Conservation (phyloP, 768 basidiomycete genomes). For the Psilocybe sp. region DNA sequence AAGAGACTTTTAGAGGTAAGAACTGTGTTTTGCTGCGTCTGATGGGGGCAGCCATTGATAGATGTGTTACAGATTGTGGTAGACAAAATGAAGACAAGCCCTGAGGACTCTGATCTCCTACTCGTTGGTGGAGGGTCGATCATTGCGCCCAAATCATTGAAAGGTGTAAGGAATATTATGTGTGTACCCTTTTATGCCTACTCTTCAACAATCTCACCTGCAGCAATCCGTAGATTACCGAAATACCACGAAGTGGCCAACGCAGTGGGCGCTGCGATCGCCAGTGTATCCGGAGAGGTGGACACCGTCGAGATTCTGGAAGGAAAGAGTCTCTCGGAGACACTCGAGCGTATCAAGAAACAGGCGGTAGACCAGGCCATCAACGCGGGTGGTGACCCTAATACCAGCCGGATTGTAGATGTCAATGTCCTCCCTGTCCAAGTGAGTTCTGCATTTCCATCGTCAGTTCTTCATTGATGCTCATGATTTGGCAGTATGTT, state of each 20-base stretch:
- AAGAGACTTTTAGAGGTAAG: conserved; percentile 24
- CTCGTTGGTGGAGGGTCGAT: conserved; percentile 69
- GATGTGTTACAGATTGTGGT: conserved; percentile 43
- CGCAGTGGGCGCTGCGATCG: conserved; percentile 54
- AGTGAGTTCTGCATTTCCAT: conserved; percentile 23
- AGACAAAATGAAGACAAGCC: conserved; percentile 65
- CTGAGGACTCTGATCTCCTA: conserved; percentile 52
- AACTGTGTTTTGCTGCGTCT: background rate
- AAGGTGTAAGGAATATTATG: conserved; percentile 44
- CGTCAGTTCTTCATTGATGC: too few relatives aligned
- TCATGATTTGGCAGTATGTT: conserved; percentile 48
- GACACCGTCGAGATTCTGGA: conserved; percentile 43
- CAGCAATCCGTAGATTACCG: conserved; percentile 19
- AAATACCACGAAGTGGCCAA: conserved; percentile 51
- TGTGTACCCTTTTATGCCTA: conserved; percentile 6
- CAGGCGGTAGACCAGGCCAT: conserved; percentile 43
- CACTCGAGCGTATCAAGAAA: conserved; percentile 30
- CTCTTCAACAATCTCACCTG: background rate
- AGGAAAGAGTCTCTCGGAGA: conserved; percentile 27
- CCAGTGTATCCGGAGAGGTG: conserved; percentile 40
- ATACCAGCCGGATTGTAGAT: conserved; percentile 50
- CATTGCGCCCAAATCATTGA: conserved; percentile 47
- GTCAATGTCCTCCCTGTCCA: conserved; percentile 53
- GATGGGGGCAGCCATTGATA: background rate
- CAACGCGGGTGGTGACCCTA: conserved; percentile 40